Conservation (phyloP, 331 rosid genomes). For the Arachis monticola region DNA sequence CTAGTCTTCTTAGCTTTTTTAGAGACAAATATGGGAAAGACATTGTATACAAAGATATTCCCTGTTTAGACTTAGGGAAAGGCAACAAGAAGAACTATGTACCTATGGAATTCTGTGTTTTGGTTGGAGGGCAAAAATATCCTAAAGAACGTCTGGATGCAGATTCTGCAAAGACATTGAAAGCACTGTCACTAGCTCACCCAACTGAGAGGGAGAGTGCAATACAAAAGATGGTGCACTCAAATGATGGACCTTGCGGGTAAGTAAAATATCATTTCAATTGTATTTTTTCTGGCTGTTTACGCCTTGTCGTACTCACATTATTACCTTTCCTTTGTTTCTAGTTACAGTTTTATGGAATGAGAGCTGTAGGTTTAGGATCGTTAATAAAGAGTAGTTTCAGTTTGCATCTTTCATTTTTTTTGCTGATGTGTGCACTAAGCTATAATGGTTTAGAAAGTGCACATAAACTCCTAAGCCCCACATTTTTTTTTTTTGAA, state of each 20-base stretch:
- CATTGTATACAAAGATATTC: conserved; percentile 59
- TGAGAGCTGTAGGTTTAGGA: conserved; percentile 21
- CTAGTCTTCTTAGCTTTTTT: conserved; percentile 57
- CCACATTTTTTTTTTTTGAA: not conserved
- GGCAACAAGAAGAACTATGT: conserved; percentile 53
- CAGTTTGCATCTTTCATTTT: not conserved
- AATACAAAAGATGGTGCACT: conserved; percentile 57
- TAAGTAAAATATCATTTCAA: conserved; percentile 43
- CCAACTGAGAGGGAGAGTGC: conserved; percentile 49
- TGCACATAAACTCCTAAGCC: conserved; percentile 11
- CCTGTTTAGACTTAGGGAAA: conserved; percentile 78
- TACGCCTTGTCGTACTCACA: conserved; percentile 15
- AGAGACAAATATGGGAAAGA: conserved; percentile 56
- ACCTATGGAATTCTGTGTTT: conserved; percentile 78
- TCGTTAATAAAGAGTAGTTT: conserved; percentile 22
- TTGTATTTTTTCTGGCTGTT: not conserved
- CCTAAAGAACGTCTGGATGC: conserved; percentile 57
- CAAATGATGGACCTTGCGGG: conserved; percentile 79
- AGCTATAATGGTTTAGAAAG: conserved; percentile 21
- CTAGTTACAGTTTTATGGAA: conserved; percentile 21
- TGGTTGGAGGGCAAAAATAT: conserved; percentile 75
- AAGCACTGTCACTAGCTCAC: conserved; percentile 50
- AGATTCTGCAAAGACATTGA: conserved; percentile 48
- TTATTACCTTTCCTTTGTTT: conserved; percentile 15
- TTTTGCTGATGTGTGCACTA: conserved; percentile 4